Evolutionary conservation across 179 eudicot genomes (phyloP).

Genomic region (Patellifolia procumbens): DNA sequence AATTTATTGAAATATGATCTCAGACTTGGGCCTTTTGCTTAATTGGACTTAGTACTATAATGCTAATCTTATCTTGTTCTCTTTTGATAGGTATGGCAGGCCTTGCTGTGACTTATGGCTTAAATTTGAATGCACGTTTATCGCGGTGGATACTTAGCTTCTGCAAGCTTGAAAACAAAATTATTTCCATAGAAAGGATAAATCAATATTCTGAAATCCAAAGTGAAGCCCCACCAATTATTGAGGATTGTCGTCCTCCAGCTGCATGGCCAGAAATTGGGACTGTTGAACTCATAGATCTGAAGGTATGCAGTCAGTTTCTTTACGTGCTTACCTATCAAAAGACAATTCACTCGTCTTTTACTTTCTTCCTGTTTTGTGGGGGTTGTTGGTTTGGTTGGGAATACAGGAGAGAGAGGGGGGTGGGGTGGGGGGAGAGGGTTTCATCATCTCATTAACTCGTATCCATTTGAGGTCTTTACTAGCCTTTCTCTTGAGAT

Average conservation of each 20-base stretch:
- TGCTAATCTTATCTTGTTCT: slow-evolving; percentile 28
- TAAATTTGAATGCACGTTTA: slow-evolving; percentile 88
- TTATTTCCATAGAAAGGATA: slow-evolving; percentile 93
- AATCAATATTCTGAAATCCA: slow-evolving; percentile 86
- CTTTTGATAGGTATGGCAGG: slow-evolving; percentile 88
- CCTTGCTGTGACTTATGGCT: slow-evolving; percentile 96
- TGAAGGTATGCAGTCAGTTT: slow-evolving; percentile 53
- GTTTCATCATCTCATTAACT: too few relatives aligned
- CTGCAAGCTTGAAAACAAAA: slow-evolving; percentile 98
- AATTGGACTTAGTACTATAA: not conserved
- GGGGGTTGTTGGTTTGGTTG: not conserved
- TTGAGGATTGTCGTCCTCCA: slow-evolving; percentile 77
- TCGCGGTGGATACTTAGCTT: slow-evolving; percentile 98
- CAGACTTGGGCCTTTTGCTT: not conserved
- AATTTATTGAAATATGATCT: not conserved
- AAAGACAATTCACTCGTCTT: not conserved
- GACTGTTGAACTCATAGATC: slow-evolving; percentile 71
- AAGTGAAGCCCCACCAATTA: slow-evolving; percentile 84
- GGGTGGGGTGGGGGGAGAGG: not conserved
- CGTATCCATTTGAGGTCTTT: not conserved
- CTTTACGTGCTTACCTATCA: not conserved
- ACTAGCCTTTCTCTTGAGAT: not conserved
- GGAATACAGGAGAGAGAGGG: not conserved
- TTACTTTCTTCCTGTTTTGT: not conserved
- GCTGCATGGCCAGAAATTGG: slow-evolving; percentile 87